Evolutionary conservation across 768 basidiomycete genomes (phyloP), one percentile per base, ranked within the genome.

Genomic region (Cystofilobasidium macerans): DNA sequence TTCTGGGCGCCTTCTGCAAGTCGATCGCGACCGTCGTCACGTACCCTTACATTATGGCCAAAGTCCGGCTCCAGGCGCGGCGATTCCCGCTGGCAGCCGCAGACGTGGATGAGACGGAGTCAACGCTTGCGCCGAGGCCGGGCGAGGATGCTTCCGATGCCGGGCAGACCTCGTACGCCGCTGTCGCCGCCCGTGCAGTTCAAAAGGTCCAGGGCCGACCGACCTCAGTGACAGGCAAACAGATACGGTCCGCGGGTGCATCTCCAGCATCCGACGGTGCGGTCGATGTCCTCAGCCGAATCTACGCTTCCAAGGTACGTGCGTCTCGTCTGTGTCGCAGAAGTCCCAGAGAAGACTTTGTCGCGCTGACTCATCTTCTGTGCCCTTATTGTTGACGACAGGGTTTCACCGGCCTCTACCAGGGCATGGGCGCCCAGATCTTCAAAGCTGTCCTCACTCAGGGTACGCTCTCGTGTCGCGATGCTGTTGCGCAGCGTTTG

Each of bases 381-480:
- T 36, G 36, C 30, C 45, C 26, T 33, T 30, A 16, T 22, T 1
- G 1, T 32, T 5, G 30, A 24, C 16, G n/a, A 32, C 35, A 67
- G 72, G 95, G 95, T 0, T 79, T 91, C 70, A 70, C 79, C n/a
- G 95, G 95, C 32, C 94, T 90, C 90, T 99, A 99, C 76, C 89
- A 90, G 86, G 95, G 95, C 14, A 93, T 99, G 88, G 81, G 86
- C 70, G 93, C 95, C 0, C 95, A 99, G 76, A 92, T 98, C 65
- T 81, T 84, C 59, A 99, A 99, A 76, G 95, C 94, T 0, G 93
- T 97, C 16, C 78, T 99, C 18, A 88, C 90, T 11, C 95, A 99
- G 76, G 94, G 92, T 77, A 28, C 65, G 72, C 70, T 16, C 43
- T 26, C 48, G 22, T 64, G 32, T 28, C 3, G 18, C 36, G 36